phyloP scores from a whole-genome alignment of 495 filamentous ascomycete genomes.

The Tuber indicum region DNA sequence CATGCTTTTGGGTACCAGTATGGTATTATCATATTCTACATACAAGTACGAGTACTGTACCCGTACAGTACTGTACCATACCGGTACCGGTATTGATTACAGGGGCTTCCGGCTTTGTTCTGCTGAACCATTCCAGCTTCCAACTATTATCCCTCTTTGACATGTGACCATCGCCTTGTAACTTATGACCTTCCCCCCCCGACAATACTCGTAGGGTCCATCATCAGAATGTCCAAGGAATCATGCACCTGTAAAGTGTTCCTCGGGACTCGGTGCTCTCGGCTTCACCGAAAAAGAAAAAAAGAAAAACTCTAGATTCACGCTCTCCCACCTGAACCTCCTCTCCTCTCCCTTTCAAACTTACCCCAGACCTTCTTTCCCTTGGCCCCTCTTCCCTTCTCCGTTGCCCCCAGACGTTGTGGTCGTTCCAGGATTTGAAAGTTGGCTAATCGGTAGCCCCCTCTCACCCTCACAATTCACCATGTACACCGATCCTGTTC shows the following conservation, averaged over 20 bases:
- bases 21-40: neutral
- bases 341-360: neutral
- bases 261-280: neutral
- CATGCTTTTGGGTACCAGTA: neutral
- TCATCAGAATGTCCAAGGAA: neutral
- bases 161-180: neutral
- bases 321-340: neutral
- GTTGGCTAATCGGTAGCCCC: neutral
- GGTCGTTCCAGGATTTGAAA: neutral
- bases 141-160: neutral
- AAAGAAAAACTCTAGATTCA: neutral
- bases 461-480: constrained; percentile 4
- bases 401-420: neutral
- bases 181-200: neutral
- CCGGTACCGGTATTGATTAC: neutral
- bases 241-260: neutral
- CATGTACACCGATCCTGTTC: constrained; percentile 38
- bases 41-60: neutral
- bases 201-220: neutral
- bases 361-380: neutral
- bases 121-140: neutral
- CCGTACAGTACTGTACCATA: too few species aligned
- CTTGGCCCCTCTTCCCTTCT: neutral
- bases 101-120: neutral
- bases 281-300: neutral